Conservation (phyloP, 148 eudicot species). For the Polygonum maritimum region DNA sequence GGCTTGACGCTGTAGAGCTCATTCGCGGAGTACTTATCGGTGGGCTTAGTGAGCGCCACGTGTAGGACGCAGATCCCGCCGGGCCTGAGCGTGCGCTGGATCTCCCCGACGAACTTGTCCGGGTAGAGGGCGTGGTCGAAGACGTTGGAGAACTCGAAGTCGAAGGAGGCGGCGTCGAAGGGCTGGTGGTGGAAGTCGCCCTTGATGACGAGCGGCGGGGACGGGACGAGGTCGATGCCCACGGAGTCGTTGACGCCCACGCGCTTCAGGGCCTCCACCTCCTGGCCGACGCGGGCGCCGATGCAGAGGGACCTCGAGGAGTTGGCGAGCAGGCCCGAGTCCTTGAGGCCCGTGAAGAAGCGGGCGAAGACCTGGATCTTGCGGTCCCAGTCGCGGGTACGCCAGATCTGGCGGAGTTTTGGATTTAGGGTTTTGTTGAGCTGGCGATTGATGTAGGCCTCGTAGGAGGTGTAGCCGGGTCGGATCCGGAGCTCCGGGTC, state of each 20-base stretch:
- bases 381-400: constrained; percentile 82
- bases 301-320: constrained; percentile 47
- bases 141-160: constrained; percentile 81
- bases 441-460: constrained; percentile 58
- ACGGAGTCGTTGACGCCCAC: constrained; percentile 63
- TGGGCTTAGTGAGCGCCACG: constrained; percentile 48
- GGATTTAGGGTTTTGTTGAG: constrained; percentile 88
- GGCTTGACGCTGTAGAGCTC: constrained; percentile 57
- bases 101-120: constrained; percentile 51
- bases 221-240: constrained; percentile 78
- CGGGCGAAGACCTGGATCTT: constrained; percentile 52
- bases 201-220: constrained; percentile 57
- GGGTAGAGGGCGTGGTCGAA: constrained; percentile 89
- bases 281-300: constrained; percentile 89
- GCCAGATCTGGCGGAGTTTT: constrained; percentile 66
- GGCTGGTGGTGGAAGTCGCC: constrained; percentile 86
- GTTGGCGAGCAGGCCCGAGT: constrained; percentile 21
- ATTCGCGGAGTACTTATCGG: constrained; percentile 90
- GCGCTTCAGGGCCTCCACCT: constrained; percentile 57
- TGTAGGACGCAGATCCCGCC: constrained; percentile 80
- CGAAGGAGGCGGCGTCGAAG: constrained; percentile 39
- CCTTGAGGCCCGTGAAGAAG: constrained; percentile 39
- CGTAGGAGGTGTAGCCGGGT: constrained; percentile 70
- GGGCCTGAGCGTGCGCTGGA: constrained; percentile 66
- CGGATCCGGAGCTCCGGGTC: constrained; percentile 50